Evolutionary conservation across 2,329 filamentous ascomycete genomes (phyloP).

Genomic region (Neopestalotiopsis sp.): DNA sequence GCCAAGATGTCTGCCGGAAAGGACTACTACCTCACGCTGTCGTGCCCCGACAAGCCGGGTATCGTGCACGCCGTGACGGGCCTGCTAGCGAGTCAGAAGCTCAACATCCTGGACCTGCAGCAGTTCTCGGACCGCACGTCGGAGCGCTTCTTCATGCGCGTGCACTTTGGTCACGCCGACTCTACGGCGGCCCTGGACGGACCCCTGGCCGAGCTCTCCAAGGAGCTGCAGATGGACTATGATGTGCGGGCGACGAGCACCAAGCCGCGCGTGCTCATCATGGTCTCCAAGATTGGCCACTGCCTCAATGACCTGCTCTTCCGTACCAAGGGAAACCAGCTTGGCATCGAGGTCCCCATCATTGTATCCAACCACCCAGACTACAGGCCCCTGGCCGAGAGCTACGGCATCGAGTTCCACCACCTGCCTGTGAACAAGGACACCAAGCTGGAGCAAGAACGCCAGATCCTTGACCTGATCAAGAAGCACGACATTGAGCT

Average conservation of each 20-base stretch:
- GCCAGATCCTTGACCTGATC: slow-evolving; percentile 73
- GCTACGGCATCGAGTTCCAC: slow-evolving; percentile 79
- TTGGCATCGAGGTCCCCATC: slow-evolving; percentile 76
- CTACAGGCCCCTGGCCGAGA: slow-evolving; percentile 69
- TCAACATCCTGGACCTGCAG: slow-evolving; percentile 85
- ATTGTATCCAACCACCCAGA: slow-evolving; percentile 86
- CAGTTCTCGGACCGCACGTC: slow-evolving; percentile 81
- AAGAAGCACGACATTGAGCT: slow-evolving; percentile 74
- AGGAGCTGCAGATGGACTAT: slow-evolving; percentile 72
- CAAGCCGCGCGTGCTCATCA: slow-evolving; percentile 81
- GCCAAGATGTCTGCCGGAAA: slow-evolving; percentile 31
- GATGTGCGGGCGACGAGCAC: slow-evolving; percentile 70
- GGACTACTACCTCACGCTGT: slow-evolving; percentile 79
- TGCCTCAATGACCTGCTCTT: slow-evolving; percentile 85
- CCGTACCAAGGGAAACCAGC: slow-evolving; percentile 75
- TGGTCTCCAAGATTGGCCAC: slow-evolving; percentile 90
- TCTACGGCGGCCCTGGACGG: slow-evolving; percentile 57
- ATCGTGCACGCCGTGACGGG: slow-evolving; percentile 86
- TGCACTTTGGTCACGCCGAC: slow-evolving; percentile 73
- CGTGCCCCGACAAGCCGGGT: slow-evolving; percentile 83
- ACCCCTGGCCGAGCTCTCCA: slow-evolving; percentile 66
- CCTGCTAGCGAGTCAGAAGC: slow-evolving; percentile 72
- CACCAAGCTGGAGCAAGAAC: slow-evolving; percentile 78
- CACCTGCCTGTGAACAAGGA: slow-evolving; percentile 82
- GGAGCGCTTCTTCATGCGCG: slow-evolving; percentile 85